Conservation (phyloP, 106 monocot species). For the Acorus gramineus region DNA sequence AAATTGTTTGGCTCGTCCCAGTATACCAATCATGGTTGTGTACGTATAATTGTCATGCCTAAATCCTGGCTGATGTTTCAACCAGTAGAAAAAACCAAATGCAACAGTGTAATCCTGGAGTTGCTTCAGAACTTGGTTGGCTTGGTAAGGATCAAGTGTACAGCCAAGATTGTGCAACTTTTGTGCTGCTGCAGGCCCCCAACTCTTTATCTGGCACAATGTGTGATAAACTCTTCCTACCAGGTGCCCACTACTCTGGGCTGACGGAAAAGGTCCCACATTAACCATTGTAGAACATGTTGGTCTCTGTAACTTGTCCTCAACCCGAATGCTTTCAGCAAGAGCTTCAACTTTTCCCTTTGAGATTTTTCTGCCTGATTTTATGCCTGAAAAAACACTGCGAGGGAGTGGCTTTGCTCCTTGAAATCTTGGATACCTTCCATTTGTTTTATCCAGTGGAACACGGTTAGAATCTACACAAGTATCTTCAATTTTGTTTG, state of each 20-base stretch:
- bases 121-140: slow-evolving; percentile 85
- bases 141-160: slow-evolving; percentile 69
- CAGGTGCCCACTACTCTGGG: slow-evolving; percentile 18
- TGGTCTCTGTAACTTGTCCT: slow-evolving; percentile 24
- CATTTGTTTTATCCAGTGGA: slow-evolving; percentile 7
- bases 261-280: slow-evolving; percentile 6
- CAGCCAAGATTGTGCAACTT: slow-evolving; percentile 46
- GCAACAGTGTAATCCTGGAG: slow-evolving; percentile 73
- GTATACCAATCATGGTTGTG: slow-evolving; percentile 95
- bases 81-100: slow-evolving; percentile 84
- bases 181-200: slow-evolving; percentile 49
- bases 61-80: slow-evolving; percentile 71
- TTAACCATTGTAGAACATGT: slow-evolving; percentile 17
- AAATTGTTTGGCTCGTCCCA: slow-evolving; percentile 84
- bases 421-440: neutral
- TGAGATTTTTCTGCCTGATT: slow-evolving; percentile 7
- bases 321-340: slow-evolving; percentile 1
- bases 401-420: neutral
- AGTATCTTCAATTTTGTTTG: slow-evolving; percentile 4
- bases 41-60: slow-evolving; percentile 91
- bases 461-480: slow-evolving; percentile 5
- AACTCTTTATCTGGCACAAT: slow-evolving; percentile 50
- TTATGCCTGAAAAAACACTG: slow-evolving; percentile 11
- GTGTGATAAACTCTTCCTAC: slow-evolving; percentile 48
- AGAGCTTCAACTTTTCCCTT: neutral